Evolutionary conservation across 2,329 filamentous ascomycete species (phyloP), one percentile per base, ranked within the genome.

Genomic region (Pseudocercospora ulei): DNA sequence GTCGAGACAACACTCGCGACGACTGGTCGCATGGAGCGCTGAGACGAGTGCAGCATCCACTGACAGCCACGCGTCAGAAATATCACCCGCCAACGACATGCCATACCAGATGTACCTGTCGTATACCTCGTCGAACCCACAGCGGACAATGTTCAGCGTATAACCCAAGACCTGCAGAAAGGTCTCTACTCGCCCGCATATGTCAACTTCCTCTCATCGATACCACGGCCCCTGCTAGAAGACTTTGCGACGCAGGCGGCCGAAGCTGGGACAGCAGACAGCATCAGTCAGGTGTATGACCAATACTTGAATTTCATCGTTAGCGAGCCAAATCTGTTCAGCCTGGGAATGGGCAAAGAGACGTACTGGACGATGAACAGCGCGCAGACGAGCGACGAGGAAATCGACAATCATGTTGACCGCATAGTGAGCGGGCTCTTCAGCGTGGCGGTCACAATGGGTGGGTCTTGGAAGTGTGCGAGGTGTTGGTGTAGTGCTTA

Each of bases 251-350:
- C 82, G 9, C 79, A 94, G 59, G 92, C 88, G 7, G 87, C 85
- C 4, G 68, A 81, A 18, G 78, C 85, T 7, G 83, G 80, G 16
- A 94, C 86, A 0, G 78, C 88, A 3, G 88, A 96, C 52, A 78
- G 82, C 54, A 87, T 98, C 47, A 79, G 87, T 2, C 87, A 95
- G 56, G 75, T 98, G 4, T 98, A 80, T 54, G 90, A 98, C 59
- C 90, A 98, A 60, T 96, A 96, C 57, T 70, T 98, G 38, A 96
- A 98, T 63, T 98, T 96, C 56, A 82, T 96, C 47, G 88, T 96
- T 26, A 83, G 83, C 20, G 90, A 98, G 60, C 87, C 88, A 3
- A 88, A 96, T 59, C 70, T 98, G 3, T 98, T 98, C 65, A 94
- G 83, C 57, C 67, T 98, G 46, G 87, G 87, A 6, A 82, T 96